Percentiles rank a stretch among this genome's conserved stretches.
These are phyloP conservation scores for Gymnopus androsaceus DNA, from an alignment of 1,284 basidiomycete species.

Conservation along the genomic window DNA sequence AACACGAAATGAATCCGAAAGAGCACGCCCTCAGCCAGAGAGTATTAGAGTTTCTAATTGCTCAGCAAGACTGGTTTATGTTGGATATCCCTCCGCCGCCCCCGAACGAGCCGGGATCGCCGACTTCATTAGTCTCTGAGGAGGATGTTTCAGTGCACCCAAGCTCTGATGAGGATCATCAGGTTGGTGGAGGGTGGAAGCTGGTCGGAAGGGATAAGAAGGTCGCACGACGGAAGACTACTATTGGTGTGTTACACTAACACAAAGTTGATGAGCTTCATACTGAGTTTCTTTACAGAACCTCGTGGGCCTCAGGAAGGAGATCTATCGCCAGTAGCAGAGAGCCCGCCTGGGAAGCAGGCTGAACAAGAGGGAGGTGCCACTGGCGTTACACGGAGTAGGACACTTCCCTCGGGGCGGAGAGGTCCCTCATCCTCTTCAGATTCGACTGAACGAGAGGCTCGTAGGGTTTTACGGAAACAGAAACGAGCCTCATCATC, in stretches of 20 bases:
- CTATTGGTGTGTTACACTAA: slow-evolving; percentile 38
- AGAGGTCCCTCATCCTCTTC: slow-evolving; percentile 16
- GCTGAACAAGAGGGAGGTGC: slow-evolving; percentile 22
- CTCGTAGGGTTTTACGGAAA: slow-evolving; percentile 48
- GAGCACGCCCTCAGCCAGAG: slow-evolving; percentile 88
- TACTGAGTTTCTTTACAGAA: slow-evolving; percentile 1
- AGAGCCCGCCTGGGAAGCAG: slow-evolving; percentile 35
- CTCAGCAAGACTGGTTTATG: slow-evolving; percentile 85
- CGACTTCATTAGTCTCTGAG: slow-evolving; percentile 18
- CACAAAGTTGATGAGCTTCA: slow-evolving; percentile 1
- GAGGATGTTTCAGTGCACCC: slow-evolving; percentile 39
- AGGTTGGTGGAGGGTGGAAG: slow-evolving; percentile 33
- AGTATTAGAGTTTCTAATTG: slow-evolving; percentile 94
- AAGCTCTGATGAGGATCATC: slow-evolving; percentile 29
- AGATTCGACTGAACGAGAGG: slow-evolving; percentile 35
- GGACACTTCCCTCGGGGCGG: slow-evolving; percentile 55
- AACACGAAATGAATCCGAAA: slow-evolving; percentile 77
- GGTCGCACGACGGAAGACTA: slow-evolving; percentile 43
- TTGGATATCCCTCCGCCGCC: slow-evolving; percentile 76
- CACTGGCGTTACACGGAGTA: slow-evolving; percentile 55
- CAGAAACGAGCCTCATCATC: slow-evolving; percentile 47
- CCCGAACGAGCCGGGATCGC: slow-evolving; percentile 31
- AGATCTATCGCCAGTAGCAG: slow-evolving; percentile 45
- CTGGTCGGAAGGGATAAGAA: slow-evolving; percentile 33
- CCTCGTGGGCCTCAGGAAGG: slow-evolving; percentile 20